These are phyloP conservation scores for Pichia rugopelliculosa DNA, from an alignment of 805 yeast genomes.

Conservation along the genomic window DNA sequence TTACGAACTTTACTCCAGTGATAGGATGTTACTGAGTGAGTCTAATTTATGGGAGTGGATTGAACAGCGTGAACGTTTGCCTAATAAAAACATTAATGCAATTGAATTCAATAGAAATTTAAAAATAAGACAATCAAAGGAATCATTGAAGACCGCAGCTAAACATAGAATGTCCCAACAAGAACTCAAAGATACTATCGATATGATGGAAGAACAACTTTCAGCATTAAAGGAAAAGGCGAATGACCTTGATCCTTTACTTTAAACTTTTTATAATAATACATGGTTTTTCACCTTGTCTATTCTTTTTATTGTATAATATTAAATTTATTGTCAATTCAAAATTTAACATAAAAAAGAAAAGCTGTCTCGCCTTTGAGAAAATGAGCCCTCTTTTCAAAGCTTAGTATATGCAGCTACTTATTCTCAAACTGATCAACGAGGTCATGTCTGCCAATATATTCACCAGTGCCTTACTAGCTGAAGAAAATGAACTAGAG, in stretches of 20 bases:
- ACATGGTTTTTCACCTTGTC: too few species aligned
- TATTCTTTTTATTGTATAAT: background rate
- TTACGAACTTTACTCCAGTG: conserved; percentile 16
- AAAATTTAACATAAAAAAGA: too few species aligned
- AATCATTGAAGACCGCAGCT: conserved; percentile 3
- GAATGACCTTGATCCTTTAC: background rate
- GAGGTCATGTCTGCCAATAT: too few species aligned
- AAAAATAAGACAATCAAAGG: background rate
- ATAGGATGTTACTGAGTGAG: conserved; percentile 41
- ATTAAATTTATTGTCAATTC: too few species aligned
- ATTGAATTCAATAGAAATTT: background rate
- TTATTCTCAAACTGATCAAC: too few species aligned
- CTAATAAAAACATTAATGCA: background rate
- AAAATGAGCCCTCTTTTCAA: too few species aligned
- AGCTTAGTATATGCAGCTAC: too few species aligned
- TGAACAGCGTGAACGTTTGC: conserved; percentile 15
- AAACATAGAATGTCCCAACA: conserved; percentile 26
- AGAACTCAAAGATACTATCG: conserved; percentile 41
- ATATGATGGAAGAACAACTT: conserved; percentile 36
- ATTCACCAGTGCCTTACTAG: too few species aligned
- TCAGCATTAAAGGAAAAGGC: conserved; percentile 23
- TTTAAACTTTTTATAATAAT: background rate
- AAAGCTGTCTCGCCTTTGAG: too few species aligned
- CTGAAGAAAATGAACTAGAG: background rate
- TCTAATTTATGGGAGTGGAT: conserved; percentile 71